Evolutionary conservation across 208 protist species (phyloP).

Genomic region (Wallacemonas sp.): DNA sequence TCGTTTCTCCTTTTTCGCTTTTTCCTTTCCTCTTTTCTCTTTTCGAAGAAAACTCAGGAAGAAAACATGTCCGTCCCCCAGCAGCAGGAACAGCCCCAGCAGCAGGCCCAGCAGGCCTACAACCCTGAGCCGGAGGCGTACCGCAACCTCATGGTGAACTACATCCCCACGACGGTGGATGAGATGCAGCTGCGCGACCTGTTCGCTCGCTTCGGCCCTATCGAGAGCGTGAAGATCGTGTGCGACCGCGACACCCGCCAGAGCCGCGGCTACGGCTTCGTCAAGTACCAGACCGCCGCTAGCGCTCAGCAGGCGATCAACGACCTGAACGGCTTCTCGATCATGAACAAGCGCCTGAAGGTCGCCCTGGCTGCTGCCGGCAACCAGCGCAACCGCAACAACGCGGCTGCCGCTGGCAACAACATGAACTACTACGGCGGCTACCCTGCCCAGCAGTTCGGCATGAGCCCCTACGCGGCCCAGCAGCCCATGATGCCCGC

Average conservation of each 20-base stretch:
- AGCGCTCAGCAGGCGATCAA: slow-evolving; percentile 61
- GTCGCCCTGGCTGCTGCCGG: slow-evolving; percentile 37
- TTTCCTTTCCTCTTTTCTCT: slow-evolving; percentile 6
- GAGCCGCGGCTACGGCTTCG: slow-evolving; percentile 90
- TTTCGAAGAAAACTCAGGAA: not conserved
- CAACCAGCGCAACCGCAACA: slow-evolving; percentile 25
- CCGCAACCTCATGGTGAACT: slow-evolving; percentile 82
- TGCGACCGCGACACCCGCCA: slow-evolving; percentile 67
- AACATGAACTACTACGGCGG: slow-evolving; percentile 51
- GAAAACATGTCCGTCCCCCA: slow-evolving; percentile 3
- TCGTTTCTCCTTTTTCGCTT: slow-evolving; percentile 13
- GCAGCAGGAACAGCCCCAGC: slow-evolving; percentile 1
- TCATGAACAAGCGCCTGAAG: slow-evolving; percentile 56
- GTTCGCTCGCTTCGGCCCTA: slow-evolving; percentile 65
- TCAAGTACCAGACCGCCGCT: slow-evolving; percentile 78
- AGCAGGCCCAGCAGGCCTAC: slow-evolving; percentile 20
- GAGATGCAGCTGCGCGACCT: slow-evolving; percentile 59
- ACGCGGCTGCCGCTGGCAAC: slow-evolving; percentile 13
- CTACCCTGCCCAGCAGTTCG: slow-evolving; percentile 51
- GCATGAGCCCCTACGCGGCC: slow-evolving; percentile 42
- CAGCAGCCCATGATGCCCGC: slow-evolving; percentile 7
- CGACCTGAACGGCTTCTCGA: slow-evolving; percentile 24
- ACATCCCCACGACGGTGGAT: slow-evolving; percentile 71
- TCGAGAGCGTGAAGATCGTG: slow-evolving; percentile 81
- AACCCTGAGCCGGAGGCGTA: slow-evolving; percentile 38